phyloP scores from a whole-genome alignment of 805 yeast species.

The Kazachstania psychrophila region DNA sequence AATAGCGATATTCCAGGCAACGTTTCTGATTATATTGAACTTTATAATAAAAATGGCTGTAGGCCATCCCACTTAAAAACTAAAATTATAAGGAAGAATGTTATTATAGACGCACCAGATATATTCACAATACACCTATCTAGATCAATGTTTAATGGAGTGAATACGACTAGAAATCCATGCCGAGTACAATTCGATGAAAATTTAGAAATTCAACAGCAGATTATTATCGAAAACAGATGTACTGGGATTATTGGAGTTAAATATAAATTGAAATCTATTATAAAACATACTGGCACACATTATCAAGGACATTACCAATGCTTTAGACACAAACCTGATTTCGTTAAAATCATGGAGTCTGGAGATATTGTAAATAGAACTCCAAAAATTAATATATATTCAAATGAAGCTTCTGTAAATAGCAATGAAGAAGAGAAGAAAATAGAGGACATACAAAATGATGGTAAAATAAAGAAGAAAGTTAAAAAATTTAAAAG shows the following conservation, averaged over 20 bases:
- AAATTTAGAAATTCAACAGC: slow-evolving; percentile 39
- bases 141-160: slow-evolving; percentile 67
- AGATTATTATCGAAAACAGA: slow-evolving; percentile 9
- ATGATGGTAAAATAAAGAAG: neutral
- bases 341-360: slow-evolving; percentile 30
- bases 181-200: slow-evolving; percentile 65
- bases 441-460: too few species aligned
- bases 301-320: slow-evolving; percentile 88
- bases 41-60: slow-evolving; percentile 38
- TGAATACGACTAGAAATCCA: slow-evolving; percentile 59
- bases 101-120: slow-evolving; percentile 57
- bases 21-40: slow-evolving; percentile 38
- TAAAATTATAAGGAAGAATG: slow-evolving; percentile 56
- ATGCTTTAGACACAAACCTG: slow-evolving; percentile 71
- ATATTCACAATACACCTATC: slow-evolving; percentile 76
- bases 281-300: slow-evolving; percentile 80
- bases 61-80: slow-evolving; percentile 43
- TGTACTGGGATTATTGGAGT: slow-evolving; percentile 20
- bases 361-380: slow-evolving; percentile 23
- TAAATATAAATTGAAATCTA: slow-evolving; percentile 55
- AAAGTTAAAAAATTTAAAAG: slow-evolving; percentile 53
- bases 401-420: neutral
- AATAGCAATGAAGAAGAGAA: neutral
- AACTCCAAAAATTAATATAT: slow-evolving; percentile 28
- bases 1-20: slow-evolving; percentile 57